phyloP scores from a whole-genome alignment of 1,284 basidiomycete genomes.

The Rhodotorula glutinis region DNA sequence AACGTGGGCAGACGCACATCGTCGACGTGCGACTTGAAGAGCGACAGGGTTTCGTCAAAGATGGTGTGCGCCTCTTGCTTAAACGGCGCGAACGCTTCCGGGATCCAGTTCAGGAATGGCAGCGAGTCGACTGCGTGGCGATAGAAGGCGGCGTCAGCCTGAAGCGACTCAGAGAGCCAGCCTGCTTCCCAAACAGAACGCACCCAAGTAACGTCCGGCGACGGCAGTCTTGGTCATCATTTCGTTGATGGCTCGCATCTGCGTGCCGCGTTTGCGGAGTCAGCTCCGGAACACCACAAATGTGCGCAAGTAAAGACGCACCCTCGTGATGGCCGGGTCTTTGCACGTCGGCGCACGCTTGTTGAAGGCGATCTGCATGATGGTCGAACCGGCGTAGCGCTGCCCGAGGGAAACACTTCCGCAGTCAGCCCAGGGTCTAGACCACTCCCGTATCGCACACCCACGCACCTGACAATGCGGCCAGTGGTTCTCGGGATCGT shows the following conservation, averaged over 20 bases:
- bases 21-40: constrained; percentile 42
- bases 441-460: no score
- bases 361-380: constrained; percentile 46
- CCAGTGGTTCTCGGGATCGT: constrained; percentile 41
- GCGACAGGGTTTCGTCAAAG: constrained; percentile 38
- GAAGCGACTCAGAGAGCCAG: no score
- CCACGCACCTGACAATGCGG: constrained; percentile 41
- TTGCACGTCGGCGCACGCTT: constrained; percentile 40
- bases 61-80: constrained; percentile 34
- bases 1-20: constrained; percentile 13
- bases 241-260: constrained; percentile 40
- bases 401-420: not conserved
- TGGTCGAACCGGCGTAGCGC: constrained; percentile 45
- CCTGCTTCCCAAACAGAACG: no score
- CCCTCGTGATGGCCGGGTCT: constrained; percentile 43
- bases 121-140: constrained; percentile 40
- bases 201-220: constrained; percentile 43
- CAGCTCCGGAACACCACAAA: not conserved
- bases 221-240: constrained; percentile 43
- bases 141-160: not conserved
- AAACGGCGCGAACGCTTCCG: constrained; percentile 42
- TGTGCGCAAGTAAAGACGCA: not conserved
- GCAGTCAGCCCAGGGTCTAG: no score
- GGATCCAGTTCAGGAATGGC: constrained; percentile 42
- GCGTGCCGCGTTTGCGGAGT: not conserved